phyloP scores from a whole-genome alignment of 192 early-diverging fungal genomes.

The Rhizophagus clarus region DNA sequence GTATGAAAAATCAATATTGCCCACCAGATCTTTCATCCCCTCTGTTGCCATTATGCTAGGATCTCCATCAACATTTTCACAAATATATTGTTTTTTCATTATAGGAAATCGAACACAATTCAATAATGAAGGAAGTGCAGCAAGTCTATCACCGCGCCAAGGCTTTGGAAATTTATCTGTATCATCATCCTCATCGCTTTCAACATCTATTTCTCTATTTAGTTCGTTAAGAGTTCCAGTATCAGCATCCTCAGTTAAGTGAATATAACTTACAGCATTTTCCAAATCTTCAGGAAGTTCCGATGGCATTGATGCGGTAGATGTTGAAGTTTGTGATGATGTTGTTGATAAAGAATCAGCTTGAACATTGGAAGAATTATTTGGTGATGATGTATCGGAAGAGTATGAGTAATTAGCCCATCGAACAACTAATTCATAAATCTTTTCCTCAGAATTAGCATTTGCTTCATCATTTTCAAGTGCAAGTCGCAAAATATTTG shows the following conservation, averaged over 20 bases:
- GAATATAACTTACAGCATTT: neutral
- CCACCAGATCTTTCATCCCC: constrained; percentile 15
- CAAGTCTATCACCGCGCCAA: constrained; percentile 25
- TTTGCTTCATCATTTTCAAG: constrained; percentile 39
- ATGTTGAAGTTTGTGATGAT: neutral
- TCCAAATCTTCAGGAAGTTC: constrained; percentile 13
- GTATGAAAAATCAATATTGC: neutral
- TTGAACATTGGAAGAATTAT: neutral
- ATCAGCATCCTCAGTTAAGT: neutral
- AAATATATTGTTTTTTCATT: constrained; percentile 36
- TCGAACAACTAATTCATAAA: constrained; percentile 36
- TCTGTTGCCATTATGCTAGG: constrained; percentile 13
- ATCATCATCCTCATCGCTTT: neutral
- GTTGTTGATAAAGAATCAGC: neutral
- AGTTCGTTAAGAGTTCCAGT: neutral
- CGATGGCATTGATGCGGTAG: constrained; percentile 23
- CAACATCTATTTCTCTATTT: constrained; percentile 6
- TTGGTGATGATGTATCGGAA: neutral
- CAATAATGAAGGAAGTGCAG: constrained; percentile 34
- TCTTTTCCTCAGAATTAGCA: constrained; percentile 32
- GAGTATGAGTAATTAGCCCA: constrained; percentile 32
- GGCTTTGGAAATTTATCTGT: constrained; percentile 19
- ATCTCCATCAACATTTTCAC: constrained; percentile 31
- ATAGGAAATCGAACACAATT: constrained; percentile 43
- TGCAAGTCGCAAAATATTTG: constrained; percentile 31